Conservation (phyloP, 768 basidiomycete species). For the Boletus huronensis region DNA sequence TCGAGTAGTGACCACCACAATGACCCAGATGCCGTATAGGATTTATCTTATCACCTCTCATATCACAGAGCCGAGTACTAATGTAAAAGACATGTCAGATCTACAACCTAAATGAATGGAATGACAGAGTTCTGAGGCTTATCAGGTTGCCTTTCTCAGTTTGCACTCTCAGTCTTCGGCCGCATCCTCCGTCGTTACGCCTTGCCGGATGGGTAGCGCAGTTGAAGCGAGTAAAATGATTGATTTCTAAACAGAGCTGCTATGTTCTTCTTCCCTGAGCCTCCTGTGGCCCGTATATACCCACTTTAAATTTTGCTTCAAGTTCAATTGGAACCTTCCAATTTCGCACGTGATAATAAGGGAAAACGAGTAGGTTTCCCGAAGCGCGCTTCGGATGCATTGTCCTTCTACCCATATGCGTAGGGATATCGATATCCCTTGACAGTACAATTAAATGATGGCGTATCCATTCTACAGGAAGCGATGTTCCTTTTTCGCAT, state of each 20-base stretch:
- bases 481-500: conserved; percentile 5
- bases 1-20: background rate
- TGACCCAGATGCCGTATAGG: background rate
- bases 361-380: background rate
- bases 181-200: background rate
- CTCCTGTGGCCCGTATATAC: background rate
- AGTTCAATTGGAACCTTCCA: background rate
- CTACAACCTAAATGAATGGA: background rate
- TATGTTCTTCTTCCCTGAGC: background rate
- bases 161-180: background rate
- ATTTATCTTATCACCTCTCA: background rate
- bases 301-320: background rate
- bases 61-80: background rate
- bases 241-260: background rate
- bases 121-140: background rate
- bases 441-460: background rate
- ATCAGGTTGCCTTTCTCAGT: background rate
- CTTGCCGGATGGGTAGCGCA: background rate
- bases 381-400: background rate
- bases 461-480: conserved; percentile 10
- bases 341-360: background rate
- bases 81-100: background rate
- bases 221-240: background rate
- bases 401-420: background rate
- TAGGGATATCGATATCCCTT: too few relatives aligned